Base-by-base conservation (phyloP, 805 yeast genomes). In the Candida hispaniensis region DNA sequence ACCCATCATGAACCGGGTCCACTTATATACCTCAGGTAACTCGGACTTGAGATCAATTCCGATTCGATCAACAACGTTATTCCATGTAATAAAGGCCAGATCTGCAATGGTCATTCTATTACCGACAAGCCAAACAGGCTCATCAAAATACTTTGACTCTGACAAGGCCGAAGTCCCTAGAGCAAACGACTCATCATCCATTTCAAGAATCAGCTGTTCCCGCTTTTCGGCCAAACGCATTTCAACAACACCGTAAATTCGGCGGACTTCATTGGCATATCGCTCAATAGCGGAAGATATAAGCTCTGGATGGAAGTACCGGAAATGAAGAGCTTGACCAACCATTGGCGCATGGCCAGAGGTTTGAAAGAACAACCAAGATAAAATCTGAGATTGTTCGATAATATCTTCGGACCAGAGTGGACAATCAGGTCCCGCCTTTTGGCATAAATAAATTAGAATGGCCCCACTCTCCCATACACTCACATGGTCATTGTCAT, bases 281-380 rank as follows among this genome's bases (percentile, higher is more conserved):
- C 77, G 64, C 47, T 82, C 94, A 13, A 86, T 81, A 0, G 96
- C 95, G 40, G 83, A 71, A 12, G 88, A 83, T 2, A 86, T 83
- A 36, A 75, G 75, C 42, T 77, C 77, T 5, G 86, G 71, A 54
- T 86, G 95, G 65, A 86, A 83, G 55, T 81, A 83, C 50, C 86
- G 69, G 62, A 86, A 88, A 61, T 88, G 96, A 47, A 88, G 66
- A 6, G 96, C 95, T 58, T 86, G 96, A 12, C 96, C 96, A 48
- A 86, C 80, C 94, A 86, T 86, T n/a, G 96, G 95, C 0, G 96
- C 94, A 54, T 85, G 96, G 5, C 97, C 96, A 4, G 93, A 79
- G 3, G 95, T 83, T 59, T 86, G 97, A 64, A 86, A 86, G 51
- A 82, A 86, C 22, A 88, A 64, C 95, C 96, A 86, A 5, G 85